These are phyloP conservation scores for Globisporangium okanoganense DNA, from an alignment of 352 stramenopile genomes.

Conservation along the genomic window DNA sequence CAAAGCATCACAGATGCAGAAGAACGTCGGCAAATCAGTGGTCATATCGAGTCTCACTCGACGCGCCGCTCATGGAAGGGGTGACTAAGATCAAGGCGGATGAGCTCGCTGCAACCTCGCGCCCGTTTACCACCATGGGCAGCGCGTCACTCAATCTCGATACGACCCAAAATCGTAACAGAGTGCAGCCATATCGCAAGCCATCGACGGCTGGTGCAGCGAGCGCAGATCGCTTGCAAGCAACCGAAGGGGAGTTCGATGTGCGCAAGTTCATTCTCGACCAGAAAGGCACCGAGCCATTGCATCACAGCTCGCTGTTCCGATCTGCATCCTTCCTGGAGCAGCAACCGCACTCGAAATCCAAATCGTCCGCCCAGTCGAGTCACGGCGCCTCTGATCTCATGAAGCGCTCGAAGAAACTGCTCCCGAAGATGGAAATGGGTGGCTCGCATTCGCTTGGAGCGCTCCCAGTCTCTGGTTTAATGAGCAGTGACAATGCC, in stretches of 20 bases:
- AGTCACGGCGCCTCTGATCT: constrained; percentile 3
- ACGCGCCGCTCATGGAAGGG: constrained; percentile 4
- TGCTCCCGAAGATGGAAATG: constrained; percentile 17
- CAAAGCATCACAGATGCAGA: too few relatives aligned
- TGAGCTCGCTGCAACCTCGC: constrained; percentile 5
- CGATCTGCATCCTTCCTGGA: constrained; percentile 27
- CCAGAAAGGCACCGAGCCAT: constrained; percentile 45
- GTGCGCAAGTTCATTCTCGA: constrained; percentile 62
- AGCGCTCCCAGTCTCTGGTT: background rate
- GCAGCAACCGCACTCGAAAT: background rate
- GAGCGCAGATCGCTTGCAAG: background rate
- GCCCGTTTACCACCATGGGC: constrained; percentile 37
- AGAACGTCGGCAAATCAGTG: background rate
- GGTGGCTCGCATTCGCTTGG: background rate
- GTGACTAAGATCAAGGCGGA: background rate
- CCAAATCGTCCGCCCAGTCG: background rate
- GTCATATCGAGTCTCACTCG: background rate
- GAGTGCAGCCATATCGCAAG: background rate
- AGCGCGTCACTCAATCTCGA: constrained; percentile 29
- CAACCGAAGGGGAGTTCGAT: constrained; percentile 37
- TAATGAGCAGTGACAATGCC: background rate
- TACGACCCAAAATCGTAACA: constrained; percentile 9
- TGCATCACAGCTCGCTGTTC: constrained; percentile 64
- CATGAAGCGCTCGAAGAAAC: constrained; percentile 12
- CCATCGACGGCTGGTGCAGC: background rate